Base-by-base conservation (phyloP, 228 moss, liverwort and hornwort species). In the Sphagnum fallax region DNA sequence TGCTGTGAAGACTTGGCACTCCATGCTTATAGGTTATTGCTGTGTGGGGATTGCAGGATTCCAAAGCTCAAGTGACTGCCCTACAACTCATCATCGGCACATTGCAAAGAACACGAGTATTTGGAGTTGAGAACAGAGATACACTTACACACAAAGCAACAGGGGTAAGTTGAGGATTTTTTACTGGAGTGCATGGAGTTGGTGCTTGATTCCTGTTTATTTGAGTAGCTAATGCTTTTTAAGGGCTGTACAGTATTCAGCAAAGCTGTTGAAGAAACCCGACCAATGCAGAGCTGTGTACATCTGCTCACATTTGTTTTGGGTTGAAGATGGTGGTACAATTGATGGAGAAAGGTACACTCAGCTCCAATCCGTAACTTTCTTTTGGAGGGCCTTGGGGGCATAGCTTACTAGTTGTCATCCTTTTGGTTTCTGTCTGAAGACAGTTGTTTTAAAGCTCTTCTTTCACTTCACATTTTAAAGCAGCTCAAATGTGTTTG, bases 111-210 rank as follows among this genome's bases (percentile, higher is more conserved):
- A 87, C 91, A 53, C 85, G 89, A 74, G 91, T 98, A 14, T 98
- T 98, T 78, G 91, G 93, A 47, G 87, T 89, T 51, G 93, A 93
- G 66, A 98, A 98, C 69, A 89, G 97, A 87, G 97, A 98, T 70
- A 93, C 93, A 62, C 84, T 93, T 61, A 98, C 93, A 61, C 93
- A 98, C 81, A 98, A 98, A 76, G 82, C 97, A 48, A 98, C 93
- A 10, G 93, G 93, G 81, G 93, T 97, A 85, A 57, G 79, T 75
- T 32, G 11, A 32, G 50, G 32, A 32, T 32, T 32, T 32, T 32
- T 2, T 32, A 32, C 32, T 32, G 32, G 32, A 32, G 32, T 32
- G 32, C 32, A 32, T 32, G 32, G 32, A 32, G 2, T 32, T 32
- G 32, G 32, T 32, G 32, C 32, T 32, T 32, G 32, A 32, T 32